Base-by-base conservation (phyloP, 2,329 filamentous ascomycete genomes). In the Epicoccum sorghinum region DNA sequence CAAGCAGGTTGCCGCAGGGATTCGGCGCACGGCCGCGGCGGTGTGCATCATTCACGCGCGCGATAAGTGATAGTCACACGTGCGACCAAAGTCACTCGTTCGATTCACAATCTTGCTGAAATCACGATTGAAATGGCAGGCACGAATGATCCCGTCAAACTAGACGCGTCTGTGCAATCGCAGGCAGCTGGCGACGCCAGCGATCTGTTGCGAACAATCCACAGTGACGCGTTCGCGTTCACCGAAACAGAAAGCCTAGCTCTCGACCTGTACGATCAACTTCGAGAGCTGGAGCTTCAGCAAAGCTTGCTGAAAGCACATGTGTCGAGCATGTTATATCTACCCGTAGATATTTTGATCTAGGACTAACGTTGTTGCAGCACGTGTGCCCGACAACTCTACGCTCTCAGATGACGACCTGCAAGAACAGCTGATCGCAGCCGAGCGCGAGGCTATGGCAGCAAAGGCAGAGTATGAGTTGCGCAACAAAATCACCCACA, bases 241-340 rank as follows among this genome's bases (percentile, higher is more conserved):
- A 89, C 87, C 1, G 80, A 85, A 32, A 80, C 84, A 55, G 91
- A 96, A 74, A 78, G 82, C 64, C 81, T 81, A 59, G 82, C 89
- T 25, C 78, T 95, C 32, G 81, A 85, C 36, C 81, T 93, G 43
- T 89, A 91, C 74, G 87, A 92, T 70, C 82, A 83, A 61, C 78
- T 91, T 24, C 85, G 88, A 66, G 86, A 90, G 70, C 80, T 93
- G 39, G 84, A 87, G 65, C 77, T 93, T 22, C 88, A 95, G 75
- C 84, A 87, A 50, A 87, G 87, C 33, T 79, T 95, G 35, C 75
- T 92, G 10, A 74, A 80, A 62, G 75, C 77, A 52, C 76, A 78
- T 55, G 65, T 69, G 25, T 37, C 60, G 65, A 62, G 71, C 61
- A 66, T 44, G 59, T 63, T 13, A 29, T 29, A 9, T 25, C 9